Evolutionary conservation across 345 rosid genomes (phyloP).

Genomic region (Chamaenerion angustifolium): DNA sequence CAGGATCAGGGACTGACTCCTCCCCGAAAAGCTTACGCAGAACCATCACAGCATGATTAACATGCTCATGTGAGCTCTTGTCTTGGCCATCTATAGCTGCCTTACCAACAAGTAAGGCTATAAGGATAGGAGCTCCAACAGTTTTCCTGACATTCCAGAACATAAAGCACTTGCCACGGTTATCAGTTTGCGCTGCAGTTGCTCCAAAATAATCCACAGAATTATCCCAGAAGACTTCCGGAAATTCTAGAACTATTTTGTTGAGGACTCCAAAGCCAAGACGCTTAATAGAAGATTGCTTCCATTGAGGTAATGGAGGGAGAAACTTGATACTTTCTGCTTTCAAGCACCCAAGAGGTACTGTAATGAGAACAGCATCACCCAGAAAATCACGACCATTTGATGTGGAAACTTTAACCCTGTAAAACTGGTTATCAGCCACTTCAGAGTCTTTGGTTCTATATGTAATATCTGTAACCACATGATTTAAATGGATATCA

Average conservation of each 20-base stretch:
- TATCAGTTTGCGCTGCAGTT: constrained; percentile 81
- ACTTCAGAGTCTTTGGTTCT: constrained; percentile 26
- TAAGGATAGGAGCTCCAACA: constrained; percentile 95
- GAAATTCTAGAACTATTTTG: constrained; percentile 84
- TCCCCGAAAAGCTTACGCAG: constrained; percentile 96
- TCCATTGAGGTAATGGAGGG: constrained; percentile 92
- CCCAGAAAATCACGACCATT: constrained; percentile 72
- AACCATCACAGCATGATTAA: constrained; percentile 69
- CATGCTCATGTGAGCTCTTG: constrained; percentile 63
- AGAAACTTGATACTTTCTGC: constrained; percentile 74
- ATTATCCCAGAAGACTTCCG: constrained; percentile 94
- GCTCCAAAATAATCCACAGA: constrained; percentile 97
- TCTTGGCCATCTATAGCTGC: constrained; percentile 76
- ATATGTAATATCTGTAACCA: constrained; percentile 66
- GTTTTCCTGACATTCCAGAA: constrained; percentile 97
- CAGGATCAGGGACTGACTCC: constrained; percentile 81
- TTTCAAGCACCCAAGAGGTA: constrained; percentile 98
- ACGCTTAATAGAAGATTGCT: constrained; percentile 68
- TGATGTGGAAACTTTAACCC: constrained; percentile 63
- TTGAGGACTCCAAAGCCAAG: constrained; percentile 99
- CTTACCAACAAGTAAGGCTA: constrained; percentile 94
- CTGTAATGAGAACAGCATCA: constrained; percentile 86
- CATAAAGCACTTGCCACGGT: constrained; percentile 95
- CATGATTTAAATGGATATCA: constrained; percentile 41
- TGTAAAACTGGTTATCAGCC: constrained; percentile 18